These are phyloP conservation scores for Fusarium gaditjirri DNA, from an alignment of 2,329 filamentous ascomycete genomes.

Conservation along the genomic window DNA sequence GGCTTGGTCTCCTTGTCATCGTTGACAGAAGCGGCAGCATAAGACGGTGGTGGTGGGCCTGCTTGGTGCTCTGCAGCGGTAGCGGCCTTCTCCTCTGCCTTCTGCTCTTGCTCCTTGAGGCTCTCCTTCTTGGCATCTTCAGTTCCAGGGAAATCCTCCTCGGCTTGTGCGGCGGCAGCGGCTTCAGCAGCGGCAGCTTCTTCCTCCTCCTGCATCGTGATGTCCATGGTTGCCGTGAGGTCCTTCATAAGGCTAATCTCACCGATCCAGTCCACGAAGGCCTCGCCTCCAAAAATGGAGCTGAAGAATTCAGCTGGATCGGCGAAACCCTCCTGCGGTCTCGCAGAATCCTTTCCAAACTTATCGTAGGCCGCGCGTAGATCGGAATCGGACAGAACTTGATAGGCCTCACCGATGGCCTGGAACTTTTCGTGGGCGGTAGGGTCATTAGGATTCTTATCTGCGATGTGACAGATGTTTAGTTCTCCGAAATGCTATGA, in stretches of 20 bases:
- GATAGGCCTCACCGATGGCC: slow-evolving; percentile 78
- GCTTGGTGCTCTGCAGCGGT: slow-evolving; percentile 45
- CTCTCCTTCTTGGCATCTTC: slow-evolving; percentile 68
- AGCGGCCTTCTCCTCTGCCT: slow-evolving; percentile 27
- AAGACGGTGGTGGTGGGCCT: slow-evolving; percentile 48
- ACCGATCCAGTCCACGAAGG: slow-evolving; percentile 95
- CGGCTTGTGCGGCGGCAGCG: slow-evolving; percentile 61
- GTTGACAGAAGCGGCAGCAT: slow-evolving; percentile 52
- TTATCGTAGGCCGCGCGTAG: slow-evolving; percentile 95
- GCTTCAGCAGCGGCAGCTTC: slow-evolving; percentile 65
- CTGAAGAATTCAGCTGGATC: slow-evolving; percentile 98
- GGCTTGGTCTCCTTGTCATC: slow-evolving; percentile 51
- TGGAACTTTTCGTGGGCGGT: slow-evolving; percentile 96
- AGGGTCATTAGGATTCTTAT: slow-evolving; percentile 98
- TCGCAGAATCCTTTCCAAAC: slow-evolving; percentile 93
- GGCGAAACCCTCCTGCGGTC: slow-evolving; percentile 91
- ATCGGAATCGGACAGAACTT: slow-evolving; percentile 87
- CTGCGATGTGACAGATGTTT: slow-evolving; percentile 56
- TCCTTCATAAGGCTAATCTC: slow-evolving; percentile 99
- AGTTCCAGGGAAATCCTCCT: slow-evolving; percentile 66
- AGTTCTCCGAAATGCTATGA: not conserved
- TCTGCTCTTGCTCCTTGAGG: slow-evolving; percentile 54
- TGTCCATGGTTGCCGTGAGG: slow-evolving; percentile 97
- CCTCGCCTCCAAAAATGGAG: slow-evolving; percentile 97
- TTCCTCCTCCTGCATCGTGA: slow-evolving; percentile 85